Conservation (phyloP, 331 rosid species). For the Malus hybrid region DNA sequence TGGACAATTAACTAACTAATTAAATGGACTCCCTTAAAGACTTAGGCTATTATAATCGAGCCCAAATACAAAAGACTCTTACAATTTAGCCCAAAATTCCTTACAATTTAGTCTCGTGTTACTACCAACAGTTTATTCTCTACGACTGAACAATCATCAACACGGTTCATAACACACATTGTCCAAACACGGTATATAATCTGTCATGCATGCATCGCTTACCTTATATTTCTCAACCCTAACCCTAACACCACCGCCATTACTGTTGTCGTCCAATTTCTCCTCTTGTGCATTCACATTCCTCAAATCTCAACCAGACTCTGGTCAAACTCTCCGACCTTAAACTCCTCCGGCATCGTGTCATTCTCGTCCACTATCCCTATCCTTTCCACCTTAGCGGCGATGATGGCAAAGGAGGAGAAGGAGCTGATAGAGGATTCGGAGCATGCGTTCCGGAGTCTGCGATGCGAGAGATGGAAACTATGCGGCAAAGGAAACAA, state of each 20-base stretch:
- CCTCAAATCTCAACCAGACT: slow-evolving; percentile 18
- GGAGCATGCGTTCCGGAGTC: neutral
- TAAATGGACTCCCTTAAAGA: too few relatives aligned
- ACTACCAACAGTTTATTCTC: too few relatives aligned
- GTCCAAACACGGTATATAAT: slow-evolving; percentile 76
- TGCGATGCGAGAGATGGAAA: neutral
- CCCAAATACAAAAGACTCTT: too few relatives aligned
- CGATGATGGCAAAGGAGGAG: neutral
- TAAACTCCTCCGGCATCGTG: slow-evolving; percentile 64
- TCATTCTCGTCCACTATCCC: slow-evolving; percentile 72
- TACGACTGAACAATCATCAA: too few relatives aligned
- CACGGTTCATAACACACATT: slow-evolving; percentile 1
- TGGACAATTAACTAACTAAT: too few relatives aligned
- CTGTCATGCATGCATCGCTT: slow-evolving; percentile 44
- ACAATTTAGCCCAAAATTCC: too few relatives aligned
- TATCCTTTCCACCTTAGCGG: slow-evolving; percentile 40
- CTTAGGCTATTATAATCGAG: too few relatives aligned
- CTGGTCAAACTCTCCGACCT: slow-evolving; percentile 46
- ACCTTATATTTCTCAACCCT: slow-evolving; percentile 34
- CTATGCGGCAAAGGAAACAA: neutral
- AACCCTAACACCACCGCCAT: slow-evolving; percentile 5
- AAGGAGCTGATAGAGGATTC: neutral
- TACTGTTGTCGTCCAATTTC: neutral
- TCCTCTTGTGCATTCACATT: slow-evolving; percentile 11
- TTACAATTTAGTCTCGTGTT: too few relatives aligned